phyloP scores from a whole-genome alignment of 345 rosid species.

The Reutealis trisperma region DNA sequence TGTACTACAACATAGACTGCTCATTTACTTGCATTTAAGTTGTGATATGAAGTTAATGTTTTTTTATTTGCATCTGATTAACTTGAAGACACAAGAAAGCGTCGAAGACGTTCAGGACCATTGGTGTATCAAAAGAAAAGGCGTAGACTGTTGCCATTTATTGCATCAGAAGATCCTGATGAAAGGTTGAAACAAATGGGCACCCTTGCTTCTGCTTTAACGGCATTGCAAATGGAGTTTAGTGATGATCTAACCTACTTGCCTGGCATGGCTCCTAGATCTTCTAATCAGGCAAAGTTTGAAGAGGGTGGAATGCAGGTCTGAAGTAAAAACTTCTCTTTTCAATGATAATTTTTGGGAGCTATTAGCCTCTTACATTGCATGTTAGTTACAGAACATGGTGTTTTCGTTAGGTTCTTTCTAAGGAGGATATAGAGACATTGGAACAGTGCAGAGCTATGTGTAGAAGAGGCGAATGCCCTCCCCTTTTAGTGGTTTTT shows the following conservation, averaged over 20 bases:
- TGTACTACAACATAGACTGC: neutral
- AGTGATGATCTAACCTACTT: constrained; percentile 62
- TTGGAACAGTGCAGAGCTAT: constrained; percentile 68
- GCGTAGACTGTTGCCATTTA: constrained; percentile 66
- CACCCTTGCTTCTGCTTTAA: constrained; percentile 83
- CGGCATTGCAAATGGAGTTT: constrained; percentile 63
- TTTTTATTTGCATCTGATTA: constrained; percentile 18
- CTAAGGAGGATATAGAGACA: constrained; percentile 78
- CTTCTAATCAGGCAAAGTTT: constrained; percentile 68
- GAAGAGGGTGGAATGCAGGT: constrained; percentile 98
- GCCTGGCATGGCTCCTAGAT: constrained; percentile 70
- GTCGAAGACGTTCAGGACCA: constrained; percentile 59
- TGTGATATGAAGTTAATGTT: constrained; percentile 14
- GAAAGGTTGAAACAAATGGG: constrained; percentile 71
- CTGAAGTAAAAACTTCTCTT: constrained; percentile 1
- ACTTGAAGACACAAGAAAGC: constrained; percentile 56
- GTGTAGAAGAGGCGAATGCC: constrained; percentile 75
- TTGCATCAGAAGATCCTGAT: constrained; percentile 69
- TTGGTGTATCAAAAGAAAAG: constrained; percentile 80
- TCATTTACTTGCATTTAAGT: constrained; percentile 18
- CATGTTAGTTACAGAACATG: neutral
- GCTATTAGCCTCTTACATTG: neutral
- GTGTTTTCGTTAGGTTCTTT: constrained; percentile 48
- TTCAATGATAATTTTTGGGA: neutral
- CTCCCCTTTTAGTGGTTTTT: constrained; percentile 79